Evolutionary conservation across 257 asterid species (phyloP).

Genomic region (Linderniella brevidens): DNA sequence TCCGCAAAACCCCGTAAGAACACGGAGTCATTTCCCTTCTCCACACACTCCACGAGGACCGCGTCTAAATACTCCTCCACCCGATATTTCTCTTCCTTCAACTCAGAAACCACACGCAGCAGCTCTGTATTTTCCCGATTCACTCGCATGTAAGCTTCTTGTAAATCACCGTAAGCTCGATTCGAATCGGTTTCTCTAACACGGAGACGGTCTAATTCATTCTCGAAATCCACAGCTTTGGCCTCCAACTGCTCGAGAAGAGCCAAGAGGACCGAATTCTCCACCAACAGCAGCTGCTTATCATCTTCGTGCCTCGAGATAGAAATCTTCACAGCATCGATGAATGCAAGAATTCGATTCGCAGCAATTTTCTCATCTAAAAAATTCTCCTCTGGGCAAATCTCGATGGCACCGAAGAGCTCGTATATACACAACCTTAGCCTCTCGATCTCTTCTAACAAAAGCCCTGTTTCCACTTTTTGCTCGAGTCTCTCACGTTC

Average conservation of each 20-base stretch:
- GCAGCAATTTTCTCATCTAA: slow-evolving; percentile 44
- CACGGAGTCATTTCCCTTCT: slow-evolving; percentile 21
- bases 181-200: slow-evolving; percentile 27
- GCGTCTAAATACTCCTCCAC: slow-evolving; percentile 34
- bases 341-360: slow-evolving; percentile 29
- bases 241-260: slow-evolving; percentile 55
- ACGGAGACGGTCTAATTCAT: slow-evolving; percentile 33
- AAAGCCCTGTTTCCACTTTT: slow-evolving; percentile 70
- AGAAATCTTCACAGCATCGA: slow-evolving; percentile 42
- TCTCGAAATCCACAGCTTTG: slow-evolving; percentile 42
- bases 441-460: slow-evolving; percentile 67
- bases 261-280: slow-evolving; percentile 63
- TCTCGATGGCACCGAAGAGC: slow-evolving; percentile 51
- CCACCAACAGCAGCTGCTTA: slow-evolving; percentile 48
- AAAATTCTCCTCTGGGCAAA: slow-evolving; percentile 24
- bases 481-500: slow-evolving; percentile 86
- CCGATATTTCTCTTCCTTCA: slow-evolving; percentile 35
- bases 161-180: slow-evolving; percentile 24
- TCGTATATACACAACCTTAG: slow-evolving; percentile 55
- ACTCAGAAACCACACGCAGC: slow-evolving; percentile 27
- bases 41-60: slow-evolving; percentile 33
- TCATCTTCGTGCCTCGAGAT: slow-evolving; percentile 39
- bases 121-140: slow-evolving; percentile 36
- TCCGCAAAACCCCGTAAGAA: slow-evolving; percentile 25
- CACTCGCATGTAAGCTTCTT: slow-evolving; percentile 24